Base-by-base conservation (phyloP, 2,329 filamentous ascomycete genomes). In the Cercospora berteroae region DNA sequence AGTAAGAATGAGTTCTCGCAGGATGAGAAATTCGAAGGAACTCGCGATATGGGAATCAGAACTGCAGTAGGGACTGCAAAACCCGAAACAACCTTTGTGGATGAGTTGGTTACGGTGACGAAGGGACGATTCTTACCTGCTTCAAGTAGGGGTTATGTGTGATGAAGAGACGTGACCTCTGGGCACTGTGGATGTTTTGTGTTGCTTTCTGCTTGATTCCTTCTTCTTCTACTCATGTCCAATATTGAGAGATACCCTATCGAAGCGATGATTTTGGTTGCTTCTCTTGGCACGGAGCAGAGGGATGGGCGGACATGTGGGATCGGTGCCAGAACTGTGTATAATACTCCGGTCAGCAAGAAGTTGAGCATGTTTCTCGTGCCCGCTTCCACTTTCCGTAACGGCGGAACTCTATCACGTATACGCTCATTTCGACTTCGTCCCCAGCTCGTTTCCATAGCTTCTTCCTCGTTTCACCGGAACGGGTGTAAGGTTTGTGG, bases 41-140 rank as follows among this genome's bases (percentile, higher is more conserved):
- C 64, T 20, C 71, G 79, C 13, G 79, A 66, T 2, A 63, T 74
- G 62, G 74, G 75, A 13, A 69, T 74, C 48, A 71, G 71, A 29
- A 74, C 75, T 2, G 74, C 72, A 16, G 72, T 76, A 18, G 64
- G 69, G 36, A 73, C 72, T n/a, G 78, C 78, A 16, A 76, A 75
- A 64, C 81, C 82, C 67, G 78, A 81, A 66, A 63, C 63, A 10
- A 82, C 80, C 0, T 75, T 81, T 72, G 80, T 78, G 6, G 81
- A 83, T 61, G 71, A 76, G 67, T 71, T 80, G 31, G 75, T 76
- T 29, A 63, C 68, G 23, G 72, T 77, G n/a, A 76, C 77, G 23
- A 74, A 72, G 39, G 69, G 72, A 57, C 72, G 71, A 25, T 78
- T 74, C 64, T 61, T 72, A 27, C 73, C 73, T 9, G 66, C 63